A percentile compares a stretch with the other conserved stretches of the same genome.
phyloP scores from a whole-genome alignment of 108 stramenopile species.

The Nannochloropsis gaditana region DNA sequence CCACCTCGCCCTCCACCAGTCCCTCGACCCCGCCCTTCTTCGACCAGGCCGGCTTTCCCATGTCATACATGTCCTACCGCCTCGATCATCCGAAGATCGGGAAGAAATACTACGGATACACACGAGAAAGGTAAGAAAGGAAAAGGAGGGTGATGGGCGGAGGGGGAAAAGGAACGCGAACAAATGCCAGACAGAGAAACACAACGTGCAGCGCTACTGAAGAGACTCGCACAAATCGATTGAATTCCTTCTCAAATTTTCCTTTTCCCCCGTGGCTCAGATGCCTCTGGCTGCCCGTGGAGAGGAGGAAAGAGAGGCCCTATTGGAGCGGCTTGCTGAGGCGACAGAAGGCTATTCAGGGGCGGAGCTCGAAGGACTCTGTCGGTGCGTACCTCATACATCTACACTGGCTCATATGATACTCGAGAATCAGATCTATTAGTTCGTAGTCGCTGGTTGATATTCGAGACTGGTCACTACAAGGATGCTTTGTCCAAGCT shows the following conservation, averaged over 20 bases:
- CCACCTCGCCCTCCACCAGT: constrained; percentile 19
- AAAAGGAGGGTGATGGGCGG: background rate
- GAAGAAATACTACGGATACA: constrained; percentile 37
- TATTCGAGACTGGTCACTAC: too few species aligned
- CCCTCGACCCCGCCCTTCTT: constrained; percentile 39
- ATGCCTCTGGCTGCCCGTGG: constrained; percentile 5
- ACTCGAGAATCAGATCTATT: too few species aligned
- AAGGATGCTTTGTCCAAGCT: background rate
- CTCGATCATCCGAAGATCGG: constrained; percentile 13
- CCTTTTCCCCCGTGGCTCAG: background rate
- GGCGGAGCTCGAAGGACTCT: constrained; percentile 34
- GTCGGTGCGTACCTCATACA: background rate
- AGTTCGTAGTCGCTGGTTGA: too few species aligned
- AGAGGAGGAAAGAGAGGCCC: constrained; percentile 18
- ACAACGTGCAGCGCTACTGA: too few species aligned
- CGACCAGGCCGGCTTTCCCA: constrained; percentile 37
- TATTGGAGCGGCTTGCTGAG: constrained; percentile 24
- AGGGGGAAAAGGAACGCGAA: background rate
- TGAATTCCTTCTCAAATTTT: background rate
- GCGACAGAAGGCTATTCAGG: constrained; percentile 26
- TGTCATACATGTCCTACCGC: constrained; percentile 28
- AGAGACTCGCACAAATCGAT: too few species aligned
- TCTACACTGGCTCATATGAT: too few species aligned
- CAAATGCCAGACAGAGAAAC: background rate
- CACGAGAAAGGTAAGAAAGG: constrained; percentile 28